Conservation (phyloP, 192 early-diverging fungal genomes). For the Backusella morwellensis region DNA sequence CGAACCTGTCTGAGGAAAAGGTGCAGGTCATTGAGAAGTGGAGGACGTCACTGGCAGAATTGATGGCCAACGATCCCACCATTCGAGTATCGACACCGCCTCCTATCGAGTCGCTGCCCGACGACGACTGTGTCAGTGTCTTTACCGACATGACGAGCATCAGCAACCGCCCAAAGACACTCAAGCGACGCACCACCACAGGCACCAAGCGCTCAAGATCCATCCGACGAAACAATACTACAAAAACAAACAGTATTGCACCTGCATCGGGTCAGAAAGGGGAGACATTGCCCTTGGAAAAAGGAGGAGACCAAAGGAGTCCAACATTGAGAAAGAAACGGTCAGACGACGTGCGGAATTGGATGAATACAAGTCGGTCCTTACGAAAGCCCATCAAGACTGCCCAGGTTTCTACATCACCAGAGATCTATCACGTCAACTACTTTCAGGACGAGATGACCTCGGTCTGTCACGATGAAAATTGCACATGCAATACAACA, state of each 20-base stretch:
- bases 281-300: background rate
- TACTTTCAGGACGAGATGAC: constrained; percentile 20
- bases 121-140: constrained; percentile 26
- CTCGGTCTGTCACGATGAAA: background rate
- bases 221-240: constrained; percentile 2
- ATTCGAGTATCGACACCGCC: constrained; percentile 26
- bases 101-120: constrained; percentile 31
- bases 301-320: background rate
- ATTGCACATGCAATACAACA: background rate
- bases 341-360: constrained; percentile 24
- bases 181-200: background rate
- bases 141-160: constrained; percentile 34
- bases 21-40: constrained; percentile 32
- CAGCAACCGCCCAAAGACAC: background rate
- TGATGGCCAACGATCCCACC: constrained; percentile 30
- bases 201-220: background rate
- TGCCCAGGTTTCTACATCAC: background rate
- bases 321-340: constrained; percentile 16
- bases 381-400: background rate
- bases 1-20: constrained; percentile 24
- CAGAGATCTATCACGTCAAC: constrained; percentile 7
- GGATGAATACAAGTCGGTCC: constrained; percentile 18
- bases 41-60: constrained; percentile 32
- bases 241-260: constrained; percentile 15
- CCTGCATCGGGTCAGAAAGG: background rate